A percentile compares a stretch with the other conserved stretches of the same genome.
phyloP scores from a whole-genome alignment of 2,329 filamentous ascomycete species.

The Apiospora malaysiana region DNA sequence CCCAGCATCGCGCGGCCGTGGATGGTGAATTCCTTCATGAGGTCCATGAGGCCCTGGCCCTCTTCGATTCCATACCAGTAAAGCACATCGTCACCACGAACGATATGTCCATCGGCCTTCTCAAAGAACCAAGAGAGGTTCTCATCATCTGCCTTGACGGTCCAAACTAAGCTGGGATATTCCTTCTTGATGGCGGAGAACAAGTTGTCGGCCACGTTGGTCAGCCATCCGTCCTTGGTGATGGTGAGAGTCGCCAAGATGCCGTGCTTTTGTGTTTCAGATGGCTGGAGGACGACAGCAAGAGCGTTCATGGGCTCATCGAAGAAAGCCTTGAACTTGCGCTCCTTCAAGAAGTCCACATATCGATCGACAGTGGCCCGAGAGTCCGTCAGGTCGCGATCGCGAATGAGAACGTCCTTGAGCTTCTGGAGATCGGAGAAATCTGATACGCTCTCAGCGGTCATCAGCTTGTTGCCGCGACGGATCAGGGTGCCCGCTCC shows the following conservation, averaged over 20 bases:
- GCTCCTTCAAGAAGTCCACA: conserved; percentile 75
- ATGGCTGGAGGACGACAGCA: conserved; percentile 82
- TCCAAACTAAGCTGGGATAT: conserved; percentile 90
- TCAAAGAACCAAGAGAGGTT: conserved; percentile 98
- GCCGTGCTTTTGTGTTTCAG: conserved; percentile 69
- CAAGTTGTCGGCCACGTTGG: conserved; percentile 93
- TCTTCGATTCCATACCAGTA: conserved; percentile 92
- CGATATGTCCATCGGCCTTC: conserved; percentile 92
- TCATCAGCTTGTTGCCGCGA: conserved; percentile 86
- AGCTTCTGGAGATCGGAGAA: conserved; percentile 79
- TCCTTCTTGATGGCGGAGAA: conserved; percentile 95
- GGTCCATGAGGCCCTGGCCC: conserved; percentile 36
- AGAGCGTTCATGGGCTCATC: conserved; percentile 94
- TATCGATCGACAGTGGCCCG: conserved; percentile 86
- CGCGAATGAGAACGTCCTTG: conserved; percentile 81
- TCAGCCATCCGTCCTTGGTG: conserved; percentile 93
- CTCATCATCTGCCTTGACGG: conserved; percentile 94
- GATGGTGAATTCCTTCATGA: conserved; percentile 80
- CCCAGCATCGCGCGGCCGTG: conserved; percentile 87
- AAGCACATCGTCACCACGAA: conserved; percentile 83
- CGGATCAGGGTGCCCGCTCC: conserved; percentile 93
- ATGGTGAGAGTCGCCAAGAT: conserved; percentile 91
- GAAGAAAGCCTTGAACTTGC: conserved; percentile 90
- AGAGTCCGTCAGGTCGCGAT: conserved; percentile 82
- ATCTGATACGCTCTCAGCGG: conserved; percentile 72